These are phyloP conservation scores for Juncus effusus DNA, from an alignment of 176 grass and related monocot species.

Conservation along the genomic window DNA sequence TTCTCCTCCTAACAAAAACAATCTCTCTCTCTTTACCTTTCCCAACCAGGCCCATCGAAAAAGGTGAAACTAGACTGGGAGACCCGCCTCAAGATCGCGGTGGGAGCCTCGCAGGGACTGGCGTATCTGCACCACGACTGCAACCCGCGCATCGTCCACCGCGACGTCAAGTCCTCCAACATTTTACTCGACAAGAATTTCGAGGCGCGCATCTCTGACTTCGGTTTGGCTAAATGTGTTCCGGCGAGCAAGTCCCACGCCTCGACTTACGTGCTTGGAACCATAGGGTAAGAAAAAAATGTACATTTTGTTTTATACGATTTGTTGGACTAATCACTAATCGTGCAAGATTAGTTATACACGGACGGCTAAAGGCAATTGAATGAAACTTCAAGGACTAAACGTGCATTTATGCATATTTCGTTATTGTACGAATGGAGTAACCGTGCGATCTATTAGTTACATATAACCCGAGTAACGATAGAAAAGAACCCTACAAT, in stretches of 20 bases:
- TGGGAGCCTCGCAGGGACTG: constrained; percentile 84
- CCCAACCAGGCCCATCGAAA: constrained; percentile 70
- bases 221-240: constrained; percentile 86
- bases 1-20: no score
- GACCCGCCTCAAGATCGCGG: constrained; percentile 66
- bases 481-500: no score
- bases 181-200: constrained; percentile 90
- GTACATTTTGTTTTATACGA: no score
- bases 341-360: no score
- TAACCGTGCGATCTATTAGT: no score
- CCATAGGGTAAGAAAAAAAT: constrained; percentile 38
- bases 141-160: constrained; percentile 84
- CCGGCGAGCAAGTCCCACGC: constrained; percentile 76
- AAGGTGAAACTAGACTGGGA: constrained; percentile 99
- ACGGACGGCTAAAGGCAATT: no score
- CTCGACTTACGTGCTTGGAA: constrained; percentile 90
- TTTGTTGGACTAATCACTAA: no score
- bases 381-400: no score
- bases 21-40: no score
- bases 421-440: no score
- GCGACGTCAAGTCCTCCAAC: constrained; percentile 98
- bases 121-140: constrained; percentile 97
- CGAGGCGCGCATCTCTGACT: constrained; percentile 80
- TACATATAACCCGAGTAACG: no score
- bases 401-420: no score